Evolutionary conservation across 371 early-diverging fungal genomes (phyloP).

Genomic region (Rhizopus arrhizus): DNA sequence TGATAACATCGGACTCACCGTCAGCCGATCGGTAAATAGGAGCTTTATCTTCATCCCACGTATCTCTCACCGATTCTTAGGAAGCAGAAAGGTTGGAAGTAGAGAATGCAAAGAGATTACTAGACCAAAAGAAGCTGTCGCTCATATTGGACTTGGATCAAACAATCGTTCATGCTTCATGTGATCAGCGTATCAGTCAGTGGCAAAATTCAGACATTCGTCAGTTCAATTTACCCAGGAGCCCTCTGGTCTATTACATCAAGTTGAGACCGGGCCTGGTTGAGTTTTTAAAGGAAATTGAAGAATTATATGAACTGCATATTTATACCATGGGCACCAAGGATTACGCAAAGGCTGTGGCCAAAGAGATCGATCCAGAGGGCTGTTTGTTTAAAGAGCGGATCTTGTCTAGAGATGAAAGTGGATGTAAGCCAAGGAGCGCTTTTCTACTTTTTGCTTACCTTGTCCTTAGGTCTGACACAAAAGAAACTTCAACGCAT

Average conservation of each 20-base stretch:
- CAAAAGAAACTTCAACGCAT: conserved; percentile 88
- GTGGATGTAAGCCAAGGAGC: conserved; percentile 64
- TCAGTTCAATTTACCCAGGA: conserved; percentile 74
- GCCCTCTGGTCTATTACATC: conserved; percentile 74
- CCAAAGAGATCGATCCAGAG: conserved; percentile 87
- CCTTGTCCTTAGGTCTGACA: conserved; percentile 60
- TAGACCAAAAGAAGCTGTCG: conserved; percentile 77
- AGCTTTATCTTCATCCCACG: background rate
- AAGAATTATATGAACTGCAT: conserved; percentile 89
- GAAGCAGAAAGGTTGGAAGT: conserved; percentile 82
- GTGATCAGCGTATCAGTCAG: conserved; percentile 77
- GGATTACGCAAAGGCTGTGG: conserved; percentile 93
- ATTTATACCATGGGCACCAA: conserved; percentile 99
- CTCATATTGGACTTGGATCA: conserved; percentile 99
- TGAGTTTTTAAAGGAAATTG: conserved; percentile 75
- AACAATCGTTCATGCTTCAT: conserved; percentile 96
- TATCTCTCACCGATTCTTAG: conserved; percentile 32
- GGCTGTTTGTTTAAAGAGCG: conserved; percentile 82
- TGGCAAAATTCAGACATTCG: conserved; percentile 69
- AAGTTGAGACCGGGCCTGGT: conserved; percentile 83
- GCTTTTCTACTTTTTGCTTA: background rate
- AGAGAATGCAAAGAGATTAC: conserved; percentile 69
- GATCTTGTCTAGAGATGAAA: conserved; percentile 96
- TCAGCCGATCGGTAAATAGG: conserved; percentile 57
- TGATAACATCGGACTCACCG: conserved; percentile 71